A percentile compares a stretch with the other conserved stretches of the same genome.
phyloP scores from a whole-genome alignment of 306 rosid species.

The Acacia confusa region DNA sequence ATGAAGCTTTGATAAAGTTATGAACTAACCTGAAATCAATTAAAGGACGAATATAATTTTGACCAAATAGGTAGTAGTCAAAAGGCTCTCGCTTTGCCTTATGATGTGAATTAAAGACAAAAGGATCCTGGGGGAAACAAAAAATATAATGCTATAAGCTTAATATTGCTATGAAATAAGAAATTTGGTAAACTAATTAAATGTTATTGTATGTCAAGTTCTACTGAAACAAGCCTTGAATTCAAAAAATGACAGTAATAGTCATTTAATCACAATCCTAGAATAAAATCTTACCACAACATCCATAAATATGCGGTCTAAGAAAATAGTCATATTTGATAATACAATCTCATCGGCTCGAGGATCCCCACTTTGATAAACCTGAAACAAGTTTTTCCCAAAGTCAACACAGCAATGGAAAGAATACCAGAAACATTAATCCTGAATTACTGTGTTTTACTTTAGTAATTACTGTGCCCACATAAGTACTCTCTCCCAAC shows the following conservation, averaged over 20 bases:
- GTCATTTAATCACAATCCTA: neutral
- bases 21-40: neutral
- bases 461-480: neutral
- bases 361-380: slow-evolving; percentile 72
- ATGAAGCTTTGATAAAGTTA: neutral
- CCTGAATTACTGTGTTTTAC: neutral
- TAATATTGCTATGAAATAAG: neutral
- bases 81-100: neutral
- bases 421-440: neutral
- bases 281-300: slow-evolving; percentile 61
- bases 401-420: neutral
- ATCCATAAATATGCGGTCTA: slow-evolving; percentile 82
- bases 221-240: too few species aligned
- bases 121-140: neutral
- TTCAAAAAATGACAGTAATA: neutral
- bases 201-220: too few species aligned
- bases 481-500: neutral
- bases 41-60: neutral
- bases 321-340: slow-evolving; percentile 70
- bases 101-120: neutral
- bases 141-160: neutral
- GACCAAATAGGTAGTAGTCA: neutral
- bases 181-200: neutral
- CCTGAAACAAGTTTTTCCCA: slow-evolving; percentile 48
- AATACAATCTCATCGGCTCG: slow-evolving; percentile 69